phyloP scores from a whole-genome alignment of 202 grass and related monocot species.

The Brachypodium distachyon region DNA sequence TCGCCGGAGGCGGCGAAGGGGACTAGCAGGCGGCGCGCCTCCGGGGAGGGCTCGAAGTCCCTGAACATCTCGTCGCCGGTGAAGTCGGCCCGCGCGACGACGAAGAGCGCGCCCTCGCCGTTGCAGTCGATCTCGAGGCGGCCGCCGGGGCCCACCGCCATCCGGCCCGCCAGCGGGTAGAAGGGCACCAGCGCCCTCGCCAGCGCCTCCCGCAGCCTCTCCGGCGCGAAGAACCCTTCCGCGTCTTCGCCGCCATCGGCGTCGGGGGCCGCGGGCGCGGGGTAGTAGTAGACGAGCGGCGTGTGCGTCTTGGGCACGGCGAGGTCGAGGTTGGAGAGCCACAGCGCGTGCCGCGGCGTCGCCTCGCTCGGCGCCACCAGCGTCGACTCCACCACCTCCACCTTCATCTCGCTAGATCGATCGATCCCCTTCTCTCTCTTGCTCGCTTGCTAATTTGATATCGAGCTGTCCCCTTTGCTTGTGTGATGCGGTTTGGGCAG shows the following conservation, averaged over 20 bases:
- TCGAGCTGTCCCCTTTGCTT: neutral
- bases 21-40: conserved; percentile 45
- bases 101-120: conserved; percentile 52
- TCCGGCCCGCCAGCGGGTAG: conserved; percentile 63
- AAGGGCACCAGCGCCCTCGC: conserved; percentile 48
- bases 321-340: conserved; percentile 72
- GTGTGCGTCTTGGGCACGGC: conserved; percentile 77
- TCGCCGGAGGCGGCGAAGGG: conserved; percentile 48
- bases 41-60: conserved; percentile 54
- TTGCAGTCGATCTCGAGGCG: conserved; percentile 64
- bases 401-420: conserved; percentile 25
- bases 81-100: conserved; percentile 37
- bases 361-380: conserved; percentile 57
- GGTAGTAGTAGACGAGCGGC: conserved; percentile 80
- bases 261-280: neutral
- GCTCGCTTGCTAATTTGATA: too few relatives aligned
- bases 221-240: conserved; percentile 37
- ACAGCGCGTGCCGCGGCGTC: conserved; percentile 48
- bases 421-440: too few relatives aligned
- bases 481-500: neutral
- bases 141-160: conserved; percentile 4
- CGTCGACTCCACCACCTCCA: conserved; percentile 45
- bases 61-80: conserved; percentile 34
- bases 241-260: accelerated
- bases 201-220: conserved; percentile 32